Evolutionary conservation across 331 rosid species (phyloP), one percentile per base, ranked within the genome.

Genomic region (Acacia pycnantha): DNA sequence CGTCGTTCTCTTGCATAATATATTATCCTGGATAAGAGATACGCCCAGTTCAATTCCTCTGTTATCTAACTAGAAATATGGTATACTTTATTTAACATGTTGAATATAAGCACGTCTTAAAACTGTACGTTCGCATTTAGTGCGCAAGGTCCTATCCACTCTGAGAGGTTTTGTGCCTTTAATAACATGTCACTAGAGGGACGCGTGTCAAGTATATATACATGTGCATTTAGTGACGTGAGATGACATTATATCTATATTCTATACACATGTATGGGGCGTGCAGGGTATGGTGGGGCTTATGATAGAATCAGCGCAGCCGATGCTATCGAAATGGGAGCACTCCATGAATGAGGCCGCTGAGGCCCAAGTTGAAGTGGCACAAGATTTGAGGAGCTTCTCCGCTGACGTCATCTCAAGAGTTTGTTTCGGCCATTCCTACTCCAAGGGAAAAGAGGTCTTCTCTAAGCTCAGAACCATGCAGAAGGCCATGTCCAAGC

Each of bases 351-450:
- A 62, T 6, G 92, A 88, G 70, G 87, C 24, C 8, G 31, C 6
- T 31, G n/a, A 13, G 11, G 92, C 89, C 18, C 95, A 93, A 79
- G 86, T 96, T 68, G 81, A 84, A 70, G 97, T 96, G 12, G 97
- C 91, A 74, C 91, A 64, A 58, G 94, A 91, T 79, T 74, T 96
- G 78, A 90, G 93, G 44, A 82, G 78, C 26, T 77, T 91, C 54
- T 92, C 99, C 4, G 98, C 97, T 24, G 98, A 96, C 31, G 99
- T 94, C 33, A 96, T 96, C 73, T 90, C 99, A 59, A 91, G 94
- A 87, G 92, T 93, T 66, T 96, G 97, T 82, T 96, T 96, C 74
- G 99, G 99, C 22, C 92, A 92, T 87, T 93, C 94, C 54, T 93
- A 88, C 48, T 81, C 82, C 18, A 89, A 87, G 46, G 99, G 98